A percentile compares a stretch with the other conserved stretches of the same genome.
phyloP scores from a whole-genome alignment of 495 filamentous ascomycete genomes.

The Lasiosphaeria miniovina region DNA sequence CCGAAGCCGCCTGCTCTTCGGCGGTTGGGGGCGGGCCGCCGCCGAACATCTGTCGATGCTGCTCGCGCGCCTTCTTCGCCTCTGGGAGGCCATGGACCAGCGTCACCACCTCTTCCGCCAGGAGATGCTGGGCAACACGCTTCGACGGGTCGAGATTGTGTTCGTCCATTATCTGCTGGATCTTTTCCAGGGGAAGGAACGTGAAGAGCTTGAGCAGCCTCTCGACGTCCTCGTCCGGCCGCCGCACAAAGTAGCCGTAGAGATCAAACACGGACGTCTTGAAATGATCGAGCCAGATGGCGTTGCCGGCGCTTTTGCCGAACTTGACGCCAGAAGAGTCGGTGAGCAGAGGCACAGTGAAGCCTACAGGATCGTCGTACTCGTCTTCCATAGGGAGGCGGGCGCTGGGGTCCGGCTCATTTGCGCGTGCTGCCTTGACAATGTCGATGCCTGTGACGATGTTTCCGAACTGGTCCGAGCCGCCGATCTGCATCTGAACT shows the following conservation, averaged over 20 bases:
- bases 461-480: conserved; percentile 95
- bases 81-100: conserved; percentile 68
- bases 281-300: conserved; percentile 83
- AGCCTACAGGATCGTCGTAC: conserved; percentile 64
- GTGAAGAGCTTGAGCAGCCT: conserved; percentile 86
- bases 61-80: conserved; percentile 53
- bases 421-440: conserved; percentile 66
- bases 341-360: conserved; percentile 87
- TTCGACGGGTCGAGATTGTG: conserved; percentile 64
- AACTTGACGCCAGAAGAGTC: conserved; percentile 85
- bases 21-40: neutral
- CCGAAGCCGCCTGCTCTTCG: conserved; percentile 15
- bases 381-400: conserved; percentile 26
- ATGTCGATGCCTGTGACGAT: conserved; percentile 88
- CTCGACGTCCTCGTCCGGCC: conserved; percentile 74
- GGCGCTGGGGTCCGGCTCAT: conserved; percentile 38
- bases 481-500: conserved; percentile 83
- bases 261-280: conserved; percentile 81
- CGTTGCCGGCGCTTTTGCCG: conserved; percentile 92
- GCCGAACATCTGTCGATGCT: conserved; percentile 57
- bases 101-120: conserved; percentile 76
- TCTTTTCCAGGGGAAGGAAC: conserved; percentile 68
- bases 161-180: conserved; percentile 60
- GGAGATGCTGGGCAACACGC: conserved; percentile 72
- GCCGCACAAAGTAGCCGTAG: conserved; percentile 84